These are phyloP conservation scores for Laguncularia racemosa DNA, from an alignment of 345 rosid species.

Conservation along the genomic window DNA sequence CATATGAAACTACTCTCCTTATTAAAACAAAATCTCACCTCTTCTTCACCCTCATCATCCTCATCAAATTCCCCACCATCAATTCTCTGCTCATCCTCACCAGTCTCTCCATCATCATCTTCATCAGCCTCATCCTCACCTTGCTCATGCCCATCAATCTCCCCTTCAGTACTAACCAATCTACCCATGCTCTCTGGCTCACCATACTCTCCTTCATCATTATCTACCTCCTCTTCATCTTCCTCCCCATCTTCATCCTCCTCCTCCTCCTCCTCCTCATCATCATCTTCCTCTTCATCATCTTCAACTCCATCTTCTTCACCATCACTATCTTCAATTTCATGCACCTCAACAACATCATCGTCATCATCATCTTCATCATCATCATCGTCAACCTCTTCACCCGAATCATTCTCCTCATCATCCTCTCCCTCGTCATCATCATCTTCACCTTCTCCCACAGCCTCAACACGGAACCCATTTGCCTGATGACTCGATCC, in stretches of 20 bases:
- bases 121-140: constrained; percentile 63
- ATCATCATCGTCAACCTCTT: constrained; percentile 31
- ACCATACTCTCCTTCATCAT: constrained; percentile 33
- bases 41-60: constrained; percentile 51
- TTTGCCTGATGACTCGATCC: constrained; percentile 29
- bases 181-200: constrained; percentile 37
- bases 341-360: constrained; percentile 37
- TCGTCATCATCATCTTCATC: constrained; percentile 38
- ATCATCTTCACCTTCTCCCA: constrained; percentile 22
- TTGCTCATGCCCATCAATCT: constrained; percentile 77
- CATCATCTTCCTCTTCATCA: constrained; percentile 33
- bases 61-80: constrained; percentile 36
- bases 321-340: constrained; percentile 19
- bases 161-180: constrained; percentile 44
- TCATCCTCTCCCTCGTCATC: constrained; percentile 43
- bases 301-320: constrained; percentile 44
- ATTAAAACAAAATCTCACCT: constrained; percentile 33
- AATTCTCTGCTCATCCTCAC: constrained; percentile 42
- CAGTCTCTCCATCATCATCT: constrained; percentile 55
- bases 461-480: constrained; percentile 33
- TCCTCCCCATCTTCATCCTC: constrained; percentile 26
- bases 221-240: constrained; percentile 52
- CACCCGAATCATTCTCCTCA: constrained; percentile 33
- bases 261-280: constrained; percentile 18
- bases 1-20: background rate